A percentile compares a stretch with the other conserved stretches of the same genome.
These are phyloP conservation scores for Pseudonitzschia multistriata DNA, from an alignment of 108 stramenopile genomes.

Conservation along the genomic window DNA sequence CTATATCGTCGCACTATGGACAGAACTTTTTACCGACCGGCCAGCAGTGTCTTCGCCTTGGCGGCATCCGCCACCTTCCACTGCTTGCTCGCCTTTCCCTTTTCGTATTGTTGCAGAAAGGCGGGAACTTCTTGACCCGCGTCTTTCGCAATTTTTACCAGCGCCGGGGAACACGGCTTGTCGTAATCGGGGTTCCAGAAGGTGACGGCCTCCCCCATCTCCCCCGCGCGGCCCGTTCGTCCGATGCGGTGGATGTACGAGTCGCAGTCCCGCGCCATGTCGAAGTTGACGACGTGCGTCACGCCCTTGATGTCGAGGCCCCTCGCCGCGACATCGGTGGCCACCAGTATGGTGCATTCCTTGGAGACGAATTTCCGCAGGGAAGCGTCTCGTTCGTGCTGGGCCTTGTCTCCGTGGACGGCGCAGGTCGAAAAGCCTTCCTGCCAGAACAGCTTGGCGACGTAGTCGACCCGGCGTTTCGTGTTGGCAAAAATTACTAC, in stretches of 20 bases:
- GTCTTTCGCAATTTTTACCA: constrained; percentile 6
- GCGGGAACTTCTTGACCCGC: constrained; percentile 8
- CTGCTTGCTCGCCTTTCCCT: constrained; percentile 10
- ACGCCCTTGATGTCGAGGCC: constrained; percentile 90
- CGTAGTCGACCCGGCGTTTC: constrained; percentile 87
- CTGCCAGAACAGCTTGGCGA: constrained; percentile 96
- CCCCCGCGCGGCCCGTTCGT: constrained; percentile 94
- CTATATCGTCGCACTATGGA: too few species aligned
- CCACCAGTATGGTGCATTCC: constrained; percentile 90
- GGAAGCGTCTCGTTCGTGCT: constrained; percentile 96
- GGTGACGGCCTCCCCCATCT: constrained; percentile 79
- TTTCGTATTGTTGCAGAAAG: constrained; percentile 6
- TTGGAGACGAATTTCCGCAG: constrained; percentile 97
- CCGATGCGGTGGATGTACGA: constrained; percentile 94
- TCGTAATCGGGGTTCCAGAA: constrained; percentile 15
- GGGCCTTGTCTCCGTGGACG: constrained; percentile 97
- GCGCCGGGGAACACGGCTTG: constrained; percentile 1
- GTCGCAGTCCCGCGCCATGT: constrained; percentile 97
- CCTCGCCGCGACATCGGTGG: constrained; percentile 99
- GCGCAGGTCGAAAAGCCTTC: constrained; percentile 96
- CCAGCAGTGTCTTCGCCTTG: not conserved
- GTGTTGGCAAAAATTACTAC: constrained; percentile 99
- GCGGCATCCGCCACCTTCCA: constrained; percentile 11
- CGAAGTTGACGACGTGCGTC: constrained; percentile 99
- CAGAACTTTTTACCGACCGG: not conserved